Evolutionary conservation across 2,329 filamentous ascomycete species (phyloP), one percentile per base, ranked within the genome.

Genomic region (Exophiala viscosa): DNA sequence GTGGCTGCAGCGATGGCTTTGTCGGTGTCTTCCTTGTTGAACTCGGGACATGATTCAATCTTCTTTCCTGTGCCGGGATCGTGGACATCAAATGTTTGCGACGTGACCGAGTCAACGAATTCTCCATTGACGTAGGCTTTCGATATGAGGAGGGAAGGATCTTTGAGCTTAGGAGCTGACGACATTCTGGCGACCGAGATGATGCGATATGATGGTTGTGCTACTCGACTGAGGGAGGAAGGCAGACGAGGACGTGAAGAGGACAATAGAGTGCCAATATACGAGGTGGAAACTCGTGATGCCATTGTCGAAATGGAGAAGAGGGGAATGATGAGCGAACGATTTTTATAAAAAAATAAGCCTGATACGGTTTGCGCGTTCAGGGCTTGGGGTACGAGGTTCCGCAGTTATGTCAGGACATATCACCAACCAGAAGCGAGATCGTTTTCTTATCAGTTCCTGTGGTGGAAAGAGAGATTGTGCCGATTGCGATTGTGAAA

Each of bases 41-140:
- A 93, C 66, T 97, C 74, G 58, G 93, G 90, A 67, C 86, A 86
- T 18, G 83, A 88, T 52, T 88, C 90, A 63, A 97, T 91, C 35
- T 87, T 71, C 62, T 87, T 81, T 61, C 88, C 88, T 8, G 89
- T 89, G 2, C 90, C 85, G 7, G 93, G 93, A 69, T 99, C 90
- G 59, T 82, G 78, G 55, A 96, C 88, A 68, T 93, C 85, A 70
- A 97, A 99, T 41, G 90, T 96, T 80, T 95, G 85, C 67, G 90
- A 89, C 1, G 90, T 95, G 66, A 84, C 82, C 62, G 92, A 88
- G 63, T 81, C 79, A 57, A 95, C 82, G 88, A 91, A 99, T 80
- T 95, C 81, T 65, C 93, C 93, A 69, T 99, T 92, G 66, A 97
- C 85, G 67, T 92, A 96, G 65, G 84, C 74, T 67, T 91, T 82